These are phyloP conservation scores for Fereydounia khargensis DNA, from an alignment of 1,284 basidiomycete species.

Conservation along the genomic window DNA sequence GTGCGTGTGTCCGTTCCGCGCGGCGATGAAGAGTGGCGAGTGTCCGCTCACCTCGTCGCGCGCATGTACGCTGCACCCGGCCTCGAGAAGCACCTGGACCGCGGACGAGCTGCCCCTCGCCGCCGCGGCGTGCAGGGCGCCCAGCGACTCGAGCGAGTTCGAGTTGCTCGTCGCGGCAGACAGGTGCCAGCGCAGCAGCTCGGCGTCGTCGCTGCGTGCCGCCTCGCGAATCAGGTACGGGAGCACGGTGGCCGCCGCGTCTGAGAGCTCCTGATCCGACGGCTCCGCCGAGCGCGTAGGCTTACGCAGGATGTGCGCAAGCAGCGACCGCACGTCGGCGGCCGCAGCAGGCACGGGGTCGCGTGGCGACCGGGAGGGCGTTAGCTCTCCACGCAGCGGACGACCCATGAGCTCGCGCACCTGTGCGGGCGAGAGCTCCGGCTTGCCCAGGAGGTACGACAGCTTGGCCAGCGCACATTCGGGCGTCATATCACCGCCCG, in stretches of 20 bases:
- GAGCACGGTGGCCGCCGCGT: conserved; percentile 1
- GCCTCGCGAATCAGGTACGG: conserved; percentile 38
- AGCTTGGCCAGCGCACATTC: conserved; percentile 89
- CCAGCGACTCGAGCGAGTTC: conserved; percentile 5
- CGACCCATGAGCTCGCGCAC: conserved; percentile 74
- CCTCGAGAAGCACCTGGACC: conserved; percentile 67
- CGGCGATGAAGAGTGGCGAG: conserved; percentile 64
- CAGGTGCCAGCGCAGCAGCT: conserved; percentile 32
- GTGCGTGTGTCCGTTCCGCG: conserved; percentile 29
- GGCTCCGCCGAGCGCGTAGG: conserved; percentile 1
- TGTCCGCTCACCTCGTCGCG: conserved; percentile 71
- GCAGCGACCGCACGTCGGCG: conserved; percentile 21
- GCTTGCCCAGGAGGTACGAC: conserved; percentile 81
- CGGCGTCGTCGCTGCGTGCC: conserved; percentile 14
- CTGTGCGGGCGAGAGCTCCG: conserved; percentile 68
- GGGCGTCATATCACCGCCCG: conserved; percentile 77
- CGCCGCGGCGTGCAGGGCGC: conserved; percentile 1
- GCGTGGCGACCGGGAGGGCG: conserved; percentile 53
- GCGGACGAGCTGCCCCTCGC: conserved; percentile 60
- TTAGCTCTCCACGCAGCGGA: conserved; percentile 83
- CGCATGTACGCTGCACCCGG: conserved; percentile 81
- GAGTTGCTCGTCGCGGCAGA: conserved; percentile 18
- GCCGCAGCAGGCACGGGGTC: conserved; percentile 1
- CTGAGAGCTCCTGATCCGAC: background rate
- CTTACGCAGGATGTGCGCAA: conserved; percentile 28